These are phyloP conservation scores for Heterobasidion occidentale DNA, from an alignment of 1,284 basidiomycete genomes.

Conservation along the genomic window DNA sequence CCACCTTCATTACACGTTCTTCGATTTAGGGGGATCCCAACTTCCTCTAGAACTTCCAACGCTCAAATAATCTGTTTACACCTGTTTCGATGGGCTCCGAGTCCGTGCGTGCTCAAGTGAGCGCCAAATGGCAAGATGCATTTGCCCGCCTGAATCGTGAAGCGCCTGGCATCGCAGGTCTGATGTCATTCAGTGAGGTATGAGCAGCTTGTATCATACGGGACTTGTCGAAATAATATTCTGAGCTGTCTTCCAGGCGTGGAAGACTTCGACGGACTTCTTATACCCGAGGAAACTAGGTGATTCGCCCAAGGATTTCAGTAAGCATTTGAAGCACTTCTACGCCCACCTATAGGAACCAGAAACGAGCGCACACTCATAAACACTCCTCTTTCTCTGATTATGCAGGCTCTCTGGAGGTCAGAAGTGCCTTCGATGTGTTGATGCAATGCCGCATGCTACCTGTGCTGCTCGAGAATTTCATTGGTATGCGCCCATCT, in stretches of 20 bases:
- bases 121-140: constrained; percentile 65
- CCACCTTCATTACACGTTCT: too few species aligned
- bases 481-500: constrained; percentile 41
- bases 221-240: background rate
- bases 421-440: constrained; percentile 45
- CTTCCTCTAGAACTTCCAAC: too few species aligned
- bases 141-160: constrained; percentile 57
- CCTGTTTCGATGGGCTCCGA: constrained; percentile 33
- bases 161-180: constrained; percentile 56
- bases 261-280: constrained; percentile 49
- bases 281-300: constrained; percentile 47
- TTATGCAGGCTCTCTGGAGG: constrained; percentile 36
- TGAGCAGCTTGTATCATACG: constrained; percentile 9
- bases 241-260: constrained; percentile 39
- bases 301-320: constrained; percentile 26
- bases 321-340: constrained; percentile 17
- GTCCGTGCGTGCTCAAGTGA: constrained; percentile 51
- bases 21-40: too few species aligned
- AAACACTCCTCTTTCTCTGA: background rate
- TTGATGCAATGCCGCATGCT: constrained; percentile 50
- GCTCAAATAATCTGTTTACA: too few species aligned
- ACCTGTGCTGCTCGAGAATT: constrained; percentile 56
- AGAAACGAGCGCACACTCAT: background rate
- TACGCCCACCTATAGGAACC: background rate
- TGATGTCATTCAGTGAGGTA: constrained; percentile 60